Evolutionary conservation across 306 rosid genomes (phyloP).

Genomic region (Prunus dulcis): DNA sequence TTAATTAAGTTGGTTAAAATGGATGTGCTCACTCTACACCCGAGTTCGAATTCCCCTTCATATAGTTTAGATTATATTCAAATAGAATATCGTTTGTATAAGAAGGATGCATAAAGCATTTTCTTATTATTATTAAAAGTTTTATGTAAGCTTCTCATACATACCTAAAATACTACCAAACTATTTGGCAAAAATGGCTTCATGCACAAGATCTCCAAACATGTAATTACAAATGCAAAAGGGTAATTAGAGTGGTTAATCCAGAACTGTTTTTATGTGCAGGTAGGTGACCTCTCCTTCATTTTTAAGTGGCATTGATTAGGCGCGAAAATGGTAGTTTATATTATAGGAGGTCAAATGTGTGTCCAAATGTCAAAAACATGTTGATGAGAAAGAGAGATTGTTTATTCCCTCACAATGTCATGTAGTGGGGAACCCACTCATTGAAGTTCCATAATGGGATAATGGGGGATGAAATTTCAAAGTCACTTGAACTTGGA

Average conservation of each 20-base stretch:
- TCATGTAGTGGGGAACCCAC: constrained; percentile 60
- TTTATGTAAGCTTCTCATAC: too few relatives aligned
- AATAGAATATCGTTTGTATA: too few relatives aligned
- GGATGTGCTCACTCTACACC: too few relatives aligned
- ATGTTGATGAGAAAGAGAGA: constrained; percentile 30
- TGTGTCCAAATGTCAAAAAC: constrained; percentile 32
- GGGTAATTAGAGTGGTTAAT: background rate
- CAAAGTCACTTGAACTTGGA: constrained; percentile 21
- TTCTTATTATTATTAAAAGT: too few relatives aligned
- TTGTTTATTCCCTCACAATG: constrained; percentile 35
- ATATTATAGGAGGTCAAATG: constrained; percentile 35
- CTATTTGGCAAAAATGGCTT: background rate
- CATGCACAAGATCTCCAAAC: background rate
- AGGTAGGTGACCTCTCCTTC: constrained; percentile 30
- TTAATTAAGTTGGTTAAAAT: fast-evolving
- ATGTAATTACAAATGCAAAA: background rate
- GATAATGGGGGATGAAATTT: constrained; percentile 18
- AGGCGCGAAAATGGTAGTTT: constrained; percentile 28
- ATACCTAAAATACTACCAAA: too few relatives aligned
- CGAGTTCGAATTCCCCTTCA: too few relatives aligned
- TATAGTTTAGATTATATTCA: too few relatives aligned
- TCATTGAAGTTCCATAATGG: constrained; percentile 38
- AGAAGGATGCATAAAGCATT: too few relatives aligned
- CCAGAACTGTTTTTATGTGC: constrained; percentile 22
- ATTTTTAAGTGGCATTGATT: constrained; percentile 41